phyloP scores from a whole-genome alignment of 1,139 yeast genomes.

The Scheffersomyces illinoinensis region DNA sequence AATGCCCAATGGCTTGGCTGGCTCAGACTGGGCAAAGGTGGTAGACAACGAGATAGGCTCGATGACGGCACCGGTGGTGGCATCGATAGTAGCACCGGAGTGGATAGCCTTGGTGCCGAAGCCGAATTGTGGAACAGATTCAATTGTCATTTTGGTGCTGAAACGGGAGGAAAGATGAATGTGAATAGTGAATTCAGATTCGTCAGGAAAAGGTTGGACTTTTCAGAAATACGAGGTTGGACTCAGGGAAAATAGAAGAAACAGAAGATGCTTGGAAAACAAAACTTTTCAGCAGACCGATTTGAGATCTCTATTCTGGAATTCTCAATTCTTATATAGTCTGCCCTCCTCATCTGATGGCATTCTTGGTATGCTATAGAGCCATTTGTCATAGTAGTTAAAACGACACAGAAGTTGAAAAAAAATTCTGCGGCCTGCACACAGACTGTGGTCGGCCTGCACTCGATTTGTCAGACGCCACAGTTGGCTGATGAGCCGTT shows the following conservation, averaged over 20 bases:
- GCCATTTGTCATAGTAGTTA: not conserved
- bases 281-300: not conserved
- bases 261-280: not conserved
- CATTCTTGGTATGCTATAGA: not conserved
- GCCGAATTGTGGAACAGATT: slow-evolving; percentile 25
- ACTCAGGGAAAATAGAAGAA: not conserved
- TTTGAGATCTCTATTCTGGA: not conserved
- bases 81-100: slow-evolving; percentile 76
- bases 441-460: not conserved
- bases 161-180: slow-evolving; percentile 3
- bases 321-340: not conserved
- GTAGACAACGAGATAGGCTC: slow-evolving; percentile 84
- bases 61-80: slow-evolving; percentile 82
- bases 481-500: not conserved
- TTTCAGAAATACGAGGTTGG: slow-evolving; percentile 1
- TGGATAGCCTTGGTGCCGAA: slow-evolving; percentile 86
- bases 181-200: slow-evolving; percentile 8
- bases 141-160: slow-evolving; percentile 9
- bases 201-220: slow-evolving; percentile 10
- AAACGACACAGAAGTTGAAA: not conserved
- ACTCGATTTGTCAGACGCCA: not conserved
- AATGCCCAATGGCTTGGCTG: slow-evolving; percentile 74
- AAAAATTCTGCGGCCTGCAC: not conserved
- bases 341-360: not conserved
- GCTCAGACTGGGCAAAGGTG: slow-evolving; percentile 79